These are phyloP conservation scores for Coemansia brasiliensis DNA, from an alignment of 192 early-diverging fungal species.

Conservation along the genomic window DNA sequence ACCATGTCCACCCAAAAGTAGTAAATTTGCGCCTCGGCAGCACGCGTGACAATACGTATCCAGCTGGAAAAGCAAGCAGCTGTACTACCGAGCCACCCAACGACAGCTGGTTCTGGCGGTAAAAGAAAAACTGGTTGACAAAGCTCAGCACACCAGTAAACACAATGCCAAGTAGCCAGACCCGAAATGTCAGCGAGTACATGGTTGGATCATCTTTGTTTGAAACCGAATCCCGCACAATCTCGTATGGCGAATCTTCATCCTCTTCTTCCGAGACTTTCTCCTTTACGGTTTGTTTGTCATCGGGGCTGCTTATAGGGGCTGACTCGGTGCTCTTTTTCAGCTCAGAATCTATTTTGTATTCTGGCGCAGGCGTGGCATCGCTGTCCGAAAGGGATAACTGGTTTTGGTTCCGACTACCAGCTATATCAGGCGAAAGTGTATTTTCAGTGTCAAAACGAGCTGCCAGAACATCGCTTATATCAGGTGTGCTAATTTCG, in stretches of 20 bases:
- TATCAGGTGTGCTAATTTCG: neutral
- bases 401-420: neutral
- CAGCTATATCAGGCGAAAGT: neutral
- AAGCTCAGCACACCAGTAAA: conserved; percentile 65
- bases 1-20: conserved; percentile 53
- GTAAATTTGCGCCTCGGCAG: conserved; percentile 58
- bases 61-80: conserved; percentile 74
- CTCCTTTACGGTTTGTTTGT: too few species aligned
- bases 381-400: conserved; percentile 1
- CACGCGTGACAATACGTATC: conserved; percentile 61
- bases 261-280: neutral
- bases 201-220: conserved; percentile 66
- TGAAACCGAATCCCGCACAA: conserved; percentile 66
- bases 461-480: neutral
- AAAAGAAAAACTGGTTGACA: conserved; percentile 81
- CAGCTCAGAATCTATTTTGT: neutral
- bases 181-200: conserved; percentile 70
- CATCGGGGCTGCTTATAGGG: neutral
- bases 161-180: conserved; percentile 66
- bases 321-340: neutral
- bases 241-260: conserved; percentile 60
- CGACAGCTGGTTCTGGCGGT: conserved; percentile 76
- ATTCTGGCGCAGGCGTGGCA: conserved; percentile 2
- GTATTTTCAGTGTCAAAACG: neutral
- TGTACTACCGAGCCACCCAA: conserved; percentile 70